A percentile compares a stretch with the other conserved stretches of the same genome.
These are phyloP conservation scores for Aspergillus sp. DNA, from an alignment of 2,329 filamentous ascomycete genomes.

Conservation along the genomic window DNA sequence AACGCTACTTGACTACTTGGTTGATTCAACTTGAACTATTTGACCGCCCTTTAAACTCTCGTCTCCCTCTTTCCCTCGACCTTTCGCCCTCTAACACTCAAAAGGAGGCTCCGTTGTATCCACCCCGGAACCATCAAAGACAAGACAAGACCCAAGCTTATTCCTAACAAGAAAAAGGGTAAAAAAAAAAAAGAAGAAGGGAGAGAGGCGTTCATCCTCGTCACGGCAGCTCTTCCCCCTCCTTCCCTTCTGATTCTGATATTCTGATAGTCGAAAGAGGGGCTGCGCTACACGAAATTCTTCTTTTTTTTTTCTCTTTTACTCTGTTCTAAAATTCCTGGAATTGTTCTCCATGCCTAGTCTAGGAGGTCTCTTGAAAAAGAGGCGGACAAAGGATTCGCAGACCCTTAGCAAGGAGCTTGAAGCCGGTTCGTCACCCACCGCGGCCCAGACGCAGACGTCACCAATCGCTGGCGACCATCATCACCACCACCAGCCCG, in stretches of 20 bases:
- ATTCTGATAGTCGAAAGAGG: conserved; percentile 11
- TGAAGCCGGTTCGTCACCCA: conserved; percentile 66
- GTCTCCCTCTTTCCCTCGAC: neutral
- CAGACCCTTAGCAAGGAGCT: conserved; percentile 54
- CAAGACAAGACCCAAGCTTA: neutral
- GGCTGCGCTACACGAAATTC: neutral
- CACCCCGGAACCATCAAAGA: conserved; percentile 13
- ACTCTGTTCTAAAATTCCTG: conserved; percentile 12
- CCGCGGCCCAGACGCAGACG: conserved; percentile 62
- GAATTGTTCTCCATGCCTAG: conserved; percentile 70
- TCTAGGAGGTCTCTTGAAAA: conserved; percentile 88
- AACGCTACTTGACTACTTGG: neutral
- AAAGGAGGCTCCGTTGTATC: conserved; percentile 15
- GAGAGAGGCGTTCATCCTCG: neutral
- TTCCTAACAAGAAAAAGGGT: neutral
- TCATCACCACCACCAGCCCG: conserved; percentile 24
- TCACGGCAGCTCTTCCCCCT: conserved; percentile 3
- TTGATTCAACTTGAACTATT: neutral
- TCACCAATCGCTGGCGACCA: conserved; percentile 47
- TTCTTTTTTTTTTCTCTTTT: conserved; percentile 18
- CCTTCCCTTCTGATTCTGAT: conserved; percentile 1
- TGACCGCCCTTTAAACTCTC: conserved; percentile 6
- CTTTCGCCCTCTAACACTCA: neutral
- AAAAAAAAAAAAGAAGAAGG: neutral
- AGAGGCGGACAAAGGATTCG: conserved; percentile 96